phyloP scores from a whole-genome alignment of 1,284 basidiomycete species.

The Athelia psychrophila region DNA sequence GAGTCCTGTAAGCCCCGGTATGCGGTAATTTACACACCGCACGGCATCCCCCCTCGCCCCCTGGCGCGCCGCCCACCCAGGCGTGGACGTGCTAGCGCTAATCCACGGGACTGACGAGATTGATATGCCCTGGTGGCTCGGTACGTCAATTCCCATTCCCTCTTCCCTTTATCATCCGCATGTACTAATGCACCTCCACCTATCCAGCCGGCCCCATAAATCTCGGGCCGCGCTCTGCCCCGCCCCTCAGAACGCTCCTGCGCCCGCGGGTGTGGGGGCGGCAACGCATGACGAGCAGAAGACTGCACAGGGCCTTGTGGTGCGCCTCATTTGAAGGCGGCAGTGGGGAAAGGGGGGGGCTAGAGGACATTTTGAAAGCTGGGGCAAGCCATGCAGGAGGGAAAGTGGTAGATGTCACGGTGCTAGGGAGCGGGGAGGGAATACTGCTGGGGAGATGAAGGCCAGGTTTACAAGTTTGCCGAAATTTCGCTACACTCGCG shows the following conservation, averaged over 20 bases:
- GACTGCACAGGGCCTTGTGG: no score
- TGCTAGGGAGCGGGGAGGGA: no score
- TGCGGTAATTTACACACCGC: not conserved
- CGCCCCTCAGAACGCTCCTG: not conserved
- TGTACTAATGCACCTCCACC: not conserved
- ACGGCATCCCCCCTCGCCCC: not conserved
- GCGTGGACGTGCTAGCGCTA: not conserved
- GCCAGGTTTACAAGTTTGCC: no score
- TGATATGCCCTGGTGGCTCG: not conserved
- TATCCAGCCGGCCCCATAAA: not conserved
- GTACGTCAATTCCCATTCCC: not conserved
- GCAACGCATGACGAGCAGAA: not conserved
- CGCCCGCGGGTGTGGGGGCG: not conserved
- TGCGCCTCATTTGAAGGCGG: no score
- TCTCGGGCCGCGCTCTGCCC: not conserved
- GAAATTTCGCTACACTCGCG: no score
- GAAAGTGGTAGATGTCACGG: no score
- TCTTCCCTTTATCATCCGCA: not conserved
- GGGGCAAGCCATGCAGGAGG: no score
- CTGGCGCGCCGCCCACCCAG: not conserved
- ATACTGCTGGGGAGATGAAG: no score
- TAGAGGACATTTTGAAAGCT: no score
- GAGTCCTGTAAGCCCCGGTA: not conserved
- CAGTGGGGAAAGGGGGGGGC: no score
- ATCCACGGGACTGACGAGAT: not conserved